Percentiles rank a stretch among this genome's conserved stretches.
phyloP scores from a whole-genome alignment of 495 filamentous ascomycete species.

The Aspergillus cristatus region DNA sequence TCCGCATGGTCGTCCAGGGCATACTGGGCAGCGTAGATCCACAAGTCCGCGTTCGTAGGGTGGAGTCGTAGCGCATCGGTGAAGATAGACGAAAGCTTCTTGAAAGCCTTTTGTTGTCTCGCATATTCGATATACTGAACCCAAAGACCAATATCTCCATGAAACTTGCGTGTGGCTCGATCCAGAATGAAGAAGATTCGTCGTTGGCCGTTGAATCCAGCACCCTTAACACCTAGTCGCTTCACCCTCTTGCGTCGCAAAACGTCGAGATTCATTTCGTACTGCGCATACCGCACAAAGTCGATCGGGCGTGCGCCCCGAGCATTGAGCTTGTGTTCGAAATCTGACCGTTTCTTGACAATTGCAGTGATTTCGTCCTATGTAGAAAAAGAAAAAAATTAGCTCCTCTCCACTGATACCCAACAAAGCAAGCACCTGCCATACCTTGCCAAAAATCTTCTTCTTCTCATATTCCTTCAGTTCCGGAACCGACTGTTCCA shows the following conservation, averaged over 20 bases:
- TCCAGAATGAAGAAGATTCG: constrained; percentile 85
- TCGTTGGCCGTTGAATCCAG: constrained; percentile 58
- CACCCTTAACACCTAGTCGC: constrained; percentile 61
- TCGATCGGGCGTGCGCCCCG: constrained; percentile 65
- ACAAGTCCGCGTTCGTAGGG: constrained; percentile 73
- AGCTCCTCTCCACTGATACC: constrained; percentile 5
- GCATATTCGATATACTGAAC: constrained; percentile 83
- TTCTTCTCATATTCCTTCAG: constrained; percentile 83
- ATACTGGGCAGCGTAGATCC: constrained; percentile 76
- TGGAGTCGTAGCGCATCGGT: constrained; percentile 73
- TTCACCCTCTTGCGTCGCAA: constrained; percentile 74
- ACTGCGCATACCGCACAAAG: constrained; percentile 78
- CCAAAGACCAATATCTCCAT: constrained; percentile 78
- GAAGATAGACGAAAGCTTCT: constrained; percentile 69
- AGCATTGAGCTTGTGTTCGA: constrained; percentile 82
- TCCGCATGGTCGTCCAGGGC: constrained; percentile 69
- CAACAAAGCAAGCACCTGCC: background rate
- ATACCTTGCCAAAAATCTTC: constrained; percentile 72
- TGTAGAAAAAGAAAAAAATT: constrained; percentile 1
- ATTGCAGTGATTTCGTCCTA: constrained; percentile 84
- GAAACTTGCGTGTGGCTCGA: constrained; percentile 77
- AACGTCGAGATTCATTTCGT: constrained; percentile 81
- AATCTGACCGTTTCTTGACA: constrained; percentile 80
- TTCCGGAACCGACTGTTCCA: constrained; percentile 85
- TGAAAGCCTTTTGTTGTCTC: constrained; percentile 62